Percentiles rank a stretch among this genome's conserved stretches.
These are phyloP conservation scores for Gynochthodes officinalis DNA, from an alignment of 257 asterid species.

Conservation along the genomic window DNA sequence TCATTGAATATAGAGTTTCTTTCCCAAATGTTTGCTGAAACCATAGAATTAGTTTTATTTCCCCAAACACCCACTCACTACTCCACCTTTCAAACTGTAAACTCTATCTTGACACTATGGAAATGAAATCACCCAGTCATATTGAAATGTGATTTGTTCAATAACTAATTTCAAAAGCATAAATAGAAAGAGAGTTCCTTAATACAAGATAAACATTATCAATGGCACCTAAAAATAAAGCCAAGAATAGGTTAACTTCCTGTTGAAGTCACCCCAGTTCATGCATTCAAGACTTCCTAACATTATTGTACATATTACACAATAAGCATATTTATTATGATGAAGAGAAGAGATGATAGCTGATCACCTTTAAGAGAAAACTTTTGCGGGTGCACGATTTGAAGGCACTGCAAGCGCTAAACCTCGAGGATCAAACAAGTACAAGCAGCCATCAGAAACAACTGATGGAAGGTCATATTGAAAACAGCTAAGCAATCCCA, in stretches of 20 bases:
- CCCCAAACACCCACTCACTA: neutral
- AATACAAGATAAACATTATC: neutral
- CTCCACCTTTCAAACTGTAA: neutral
- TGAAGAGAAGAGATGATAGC: conserved; percentile 10
- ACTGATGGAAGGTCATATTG: conserved; percentile 80
- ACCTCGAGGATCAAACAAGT: conserved; percentile 94
- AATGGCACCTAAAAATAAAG: neutral
- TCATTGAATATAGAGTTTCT: neutral
- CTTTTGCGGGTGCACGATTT: conserved; percentile 78
- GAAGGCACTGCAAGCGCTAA: conserved; percentile 64
- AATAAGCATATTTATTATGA: conserved; percentile 5
- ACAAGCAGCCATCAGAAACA: conserved; percentile 84
- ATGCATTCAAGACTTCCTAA: neutral
- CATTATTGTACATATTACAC: neutral
- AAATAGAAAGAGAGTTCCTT: neutral
- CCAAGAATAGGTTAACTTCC: neutral
- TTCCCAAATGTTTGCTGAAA: neutral
- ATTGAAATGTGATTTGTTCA: neutral
- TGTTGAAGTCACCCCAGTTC: neutral
- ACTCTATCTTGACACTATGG: neutral
- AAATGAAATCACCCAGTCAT: neutral
- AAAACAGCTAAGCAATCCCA: conserved; percentile 92
- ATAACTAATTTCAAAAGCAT: neutral
- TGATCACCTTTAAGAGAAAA: conserved; percentile 67
- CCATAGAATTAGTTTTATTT: neutral